Conservation (phyloP, 2,329 filamentous ascomycete genomes). For the Keithomyces neogunnii region DNA sequence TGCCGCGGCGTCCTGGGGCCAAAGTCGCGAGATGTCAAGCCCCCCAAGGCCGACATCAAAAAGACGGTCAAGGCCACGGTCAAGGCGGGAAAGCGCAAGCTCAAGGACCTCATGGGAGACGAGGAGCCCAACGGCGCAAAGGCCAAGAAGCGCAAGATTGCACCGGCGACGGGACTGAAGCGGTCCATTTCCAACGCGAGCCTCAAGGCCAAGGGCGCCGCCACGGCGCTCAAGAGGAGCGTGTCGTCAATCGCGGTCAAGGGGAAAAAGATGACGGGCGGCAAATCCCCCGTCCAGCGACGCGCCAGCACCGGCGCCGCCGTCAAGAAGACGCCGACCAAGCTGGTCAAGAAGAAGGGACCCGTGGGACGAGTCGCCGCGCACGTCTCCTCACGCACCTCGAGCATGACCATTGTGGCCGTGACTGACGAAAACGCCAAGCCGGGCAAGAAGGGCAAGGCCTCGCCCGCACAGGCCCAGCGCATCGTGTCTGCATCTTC, state of each 20-base stretch:
- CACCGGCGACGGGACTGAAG: conserved; percentile 24
- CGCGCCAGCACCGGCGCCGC: conserved; percentile 16
- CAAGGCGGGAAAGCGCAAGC: conserved; percentile 47
- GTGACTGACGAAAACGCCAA: conserved; percentile 4
- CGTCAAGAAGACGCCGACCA: conserved; percentile 20
- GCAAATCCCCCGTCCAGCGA: conserved; percentile 13
- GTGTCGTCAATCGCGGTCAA: conserved; percentile 22
- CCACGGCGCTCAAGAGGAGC: conserved; percentile 27
- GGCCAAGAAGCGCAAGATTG: conserved; percentile 37
- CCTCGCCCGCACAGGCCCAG: background rate
- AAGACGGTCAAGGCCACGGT: conserved; percentile 28
- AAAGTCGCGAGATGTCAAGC: conserved; percentile 48
- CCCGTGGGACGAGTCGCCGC: conserved; percentile 5
- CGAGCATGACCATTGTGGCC: conserved; percentile 13
- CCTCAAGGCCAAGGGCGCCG: conserved; percentile 27
- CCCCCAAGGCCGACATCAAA: conserved; percentile 35
- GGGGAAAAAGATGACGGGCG: conserved; percentile 16
- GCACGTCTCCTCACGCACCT: conserved; percentile 7
- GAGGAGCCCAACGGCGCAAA: conserved; percentile 31
- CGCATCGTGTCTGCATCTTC: background rate
- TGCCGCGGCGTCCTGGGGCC: conserved; percentile 58
- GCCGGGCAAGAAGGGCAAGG: conserved; percentile 1
- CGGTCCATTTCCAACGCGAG: conserved; percentile 24
- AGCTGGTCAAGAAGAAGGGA: conserved; percentile 11
- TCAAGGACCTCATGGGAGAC: conserved; percentile 42